Base-by-base conservation (phyloP, 306 rosid species). In the Fagus sylvatica region DNA sequence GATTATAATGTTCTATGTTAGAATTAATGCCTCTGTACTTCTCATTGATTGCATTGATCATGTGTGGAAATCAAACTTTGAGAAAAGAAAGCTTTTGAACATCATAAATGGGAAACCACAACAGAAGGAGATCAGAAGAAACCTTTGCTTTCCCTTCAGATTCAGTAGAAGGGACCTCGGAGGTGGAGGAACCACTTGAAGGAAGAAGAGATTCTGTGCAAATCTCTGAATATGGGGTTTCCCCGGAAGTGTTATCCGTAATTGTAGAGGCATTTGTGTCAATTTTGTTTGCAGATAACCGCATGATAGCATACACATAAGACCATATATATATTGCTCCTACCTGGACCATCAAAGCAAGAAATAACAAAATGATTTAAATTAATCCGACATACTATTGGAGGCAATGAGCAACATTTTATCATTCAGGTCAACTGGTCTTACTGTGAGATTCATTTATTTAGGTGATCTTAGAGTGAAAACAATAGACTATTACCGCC, bases 281-380 rank as follows among this genome's bases (percentile, higher is more conserved):
- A 41, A 17, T 72, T 60, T 84, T 75, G 48, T 39, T 10, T 46
- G 80, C 19, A 78, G 69, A 80, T 42, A 75, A 0, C 10, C 91
- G 78, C 8, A 87, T 79, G 76, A 87, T 48, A 74, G 78, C 70
- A 79, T 80, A 85, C 32, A 71, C 82, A 69, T 68, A 80, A 65
- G 85, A 33, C 89, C 91, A 87, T 55, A 30, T 28, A 39, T 74
- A 87, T 71, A 85, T 3, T 22, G 69, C 4, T 46, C 87, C 87
- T 67, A 80, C 0, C 87, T 82, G 80, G 34, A 60, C 53, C 40
- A 73, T 36, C 83, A 75, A 6, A 56, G 57, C 13, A 22, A 76
- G 37, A 30, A 42, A 76, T 3, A 36, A 7, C 37, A 69, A 41
- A 57, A 66, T 16, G 54, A 17, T 61, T 72, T 36, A 16, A 54